Base-by-base conservation (phyloP, 2,329 filamentous ascomycete species). In the Dothideomycetes sp. region DNA sequence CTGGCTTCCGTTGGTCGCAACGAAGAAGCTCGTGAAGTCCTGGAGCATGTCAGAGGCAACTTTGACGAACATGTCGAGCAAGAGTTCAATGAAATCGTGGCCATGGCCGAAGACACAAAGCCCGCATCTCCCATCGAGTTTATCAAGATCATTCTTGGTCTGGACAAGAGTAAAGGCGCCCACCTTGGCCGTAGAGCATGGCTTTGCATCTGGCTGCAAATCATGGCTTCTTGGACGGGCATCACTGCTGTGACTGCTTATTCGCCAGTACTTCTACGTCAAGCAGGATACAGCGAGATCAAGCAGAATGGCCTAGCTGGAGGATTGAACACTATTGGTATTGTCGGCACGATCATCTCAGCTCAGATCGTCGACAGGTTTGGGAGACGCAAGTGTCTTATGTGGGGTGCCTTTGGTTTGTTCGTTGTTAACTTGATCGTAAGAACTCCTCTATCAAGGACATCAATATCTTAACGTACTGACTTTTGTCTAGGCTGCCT, bases 311-410 rank as follows among this genome's bases (percentile, higher is more conserved):
- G 69, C 24, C 63, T 74, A 8, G 64, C 69, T 1, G 70, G 70
- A 5, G 64, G 68, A 5, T 52, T 71, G 12, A 74, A 72, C 51
- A 72, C 68, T 0, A 60, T 73, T 34, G 70, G 70, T 10, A 68
- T 73, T 18, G 45, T 70, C 2, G 69, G 68, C 1, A 74, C 70
- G 2, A 65, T 70, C 24, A 68, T 70, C 43, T 67, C 64, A 39
- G 65, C 69, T 2, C 64, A 69, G 34, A 67, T 73, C 9, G 63
- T 74, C 22, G 71, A 74, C 49, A 61, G 62, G 1, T 51, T 73
- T 5, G 70, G 71, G 15, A 63, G 69, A 5, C 54, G 60, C 16
- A 47, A 39, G 7, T 67, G 65, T 45, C 45, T 69, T 16, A 64
- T 68, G 50, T 52, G 54, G 11, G 64, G 64, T 23, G 52, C 64